phyloP scores from a whole-genome alignment of 2,329 filamentous ascomycete species.

The Truncatella angustata region DNA sequence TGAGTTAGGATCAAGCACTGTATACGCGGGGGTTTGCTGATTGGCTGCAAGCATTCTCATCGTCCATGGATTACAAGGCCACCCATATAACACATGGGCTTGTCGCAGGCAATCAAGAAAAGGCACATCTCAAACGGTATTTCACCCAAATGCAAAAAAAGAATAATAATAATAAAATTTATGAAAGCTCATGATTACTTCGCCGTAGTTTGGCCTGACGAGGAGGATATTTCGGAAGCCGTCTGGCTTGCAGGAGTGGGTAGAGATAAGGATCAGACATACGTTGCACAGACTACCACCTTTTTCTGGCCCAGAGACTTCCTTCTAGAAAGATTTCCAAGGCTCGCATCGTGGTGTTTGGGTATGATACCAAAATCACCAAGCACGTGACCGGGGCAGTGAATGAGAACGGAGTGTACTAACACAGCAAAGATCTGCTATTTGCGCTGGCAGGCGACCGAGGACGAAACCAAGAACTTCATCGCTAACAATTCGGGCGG shows the following conservation, averaged over 20 bases:
- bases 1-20: no score
- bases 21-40: no score
- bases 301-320: conserved; percentile 2
- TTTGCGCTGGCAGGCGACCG: not conserved
- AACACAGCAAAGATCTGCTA: not conserved
- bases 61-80: conserved; percentile 6
- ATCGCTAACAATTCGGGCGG: not conserved
- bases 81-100: conserved; percentile 5
- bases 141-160: not conserved
- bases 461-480: not conserved
- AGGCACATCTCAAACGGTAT: not conserved
- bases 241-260: no score
- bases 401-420: not conserved
- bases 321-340: not conserved
- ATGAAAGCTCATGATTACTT: no score
- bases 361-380: conserved; percentile 4
- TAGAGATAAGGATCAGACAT: no score
- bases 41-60: conserved; percentile 8
- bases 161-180: no score
- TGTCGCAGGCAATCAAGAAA: not conserved
- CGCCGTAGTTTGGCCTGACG: no score
- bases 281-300: not conserved
- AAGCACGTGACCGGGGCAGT: not conserved
- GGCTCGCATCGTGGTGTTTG: not conserved
- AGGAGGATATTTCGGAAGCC: no score